Evolutionary conservation across 2,329 filamentous ascomycete genomes (phyloP).

Genomic region (Diaporthe sp.): DNA sequence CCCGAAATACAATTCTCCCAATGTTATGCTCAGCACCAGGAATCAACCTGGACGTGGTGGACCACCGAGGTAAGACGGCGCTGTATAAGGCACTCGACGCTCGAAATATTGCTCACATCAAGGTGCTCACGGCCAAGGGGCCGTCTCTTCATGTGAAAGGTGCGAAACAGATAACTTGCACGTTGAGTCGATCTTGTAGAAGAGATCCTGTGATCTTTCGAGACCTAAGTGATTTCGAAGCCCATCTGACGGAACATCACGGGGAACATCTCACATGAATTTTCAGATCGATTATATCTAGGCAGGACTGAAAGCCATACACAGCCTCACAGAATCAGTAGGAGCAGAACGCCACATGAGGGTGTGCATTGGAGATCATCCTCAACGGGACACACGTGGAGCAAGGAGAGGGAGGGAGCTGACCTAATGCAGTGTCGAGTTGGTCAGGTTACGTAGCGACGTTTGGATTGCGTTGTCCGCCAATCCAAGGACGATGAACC

Average conservation of each 20-base stretch:
- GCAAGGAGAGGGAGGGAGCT: neutral
- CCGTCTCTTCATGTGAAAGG: neutral
- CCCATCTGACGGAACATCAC: no score
- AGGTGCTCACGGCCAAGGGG: neutral
- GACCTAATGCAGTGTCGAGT: neutral
- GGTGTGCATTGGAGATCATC: neutral
- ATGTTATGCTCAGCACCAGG: neutral
- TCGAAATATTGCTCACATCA: neutral
- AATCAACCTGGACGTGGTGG: neutral
- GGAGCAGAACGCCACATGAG: neutral
- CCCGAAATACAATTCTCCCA: neutral
- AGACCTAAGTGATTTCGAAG: no score
- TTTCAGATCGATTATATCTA: no score
- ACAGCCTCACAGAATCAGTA: neutral
- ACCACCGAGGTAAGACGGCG: no score
- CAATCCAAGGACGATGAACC: neutral
- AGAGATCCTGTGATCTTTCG: no score
- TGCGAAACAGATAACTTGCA: no score
- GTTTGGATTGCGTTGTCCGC: neutral
- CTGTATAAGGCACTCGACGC: neutral
- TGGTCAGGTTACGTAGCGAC: conserved; percentile 2
- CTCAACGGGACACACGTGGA: neutral
- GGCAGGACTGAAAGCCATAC: neutral
- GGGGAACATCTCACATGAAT: no score
- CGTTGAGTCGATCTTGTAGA: rapidly evolving